A percentile compares a stretch with the other conserved stretches of the same genome.
These are phyloP conservation scores for Secale cereale DNA, from an alignment of 176 grass and related monocot genomes.

Conservation along the genomic window DNA sequence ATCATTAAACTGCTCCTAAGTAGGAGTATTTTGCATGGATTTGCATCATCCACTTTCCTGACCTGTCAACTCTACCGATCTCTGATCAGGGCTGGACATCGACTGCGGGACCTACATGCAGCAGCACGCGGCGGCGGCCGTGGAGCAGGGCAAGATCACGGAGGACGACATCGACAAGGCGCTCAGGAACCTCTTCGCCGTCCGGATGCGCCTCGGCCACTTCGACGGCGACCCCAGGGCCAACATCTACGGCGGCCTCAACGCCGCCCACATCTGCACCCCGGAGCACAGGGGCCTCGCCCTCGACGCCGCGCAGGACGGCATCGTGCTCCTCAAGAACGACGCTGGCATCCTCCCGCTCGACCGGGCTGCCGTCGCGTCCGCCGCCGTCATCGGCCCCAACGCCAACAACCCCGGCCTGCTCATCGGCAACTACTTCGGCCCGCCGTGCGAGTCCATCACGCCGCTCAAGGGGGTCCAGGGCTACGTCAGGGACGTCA, in stretches of 20 bases:
- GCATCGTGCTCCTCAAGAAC: constrained; percentile 87
- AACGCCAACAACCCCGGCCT: constrained; percentile 41
- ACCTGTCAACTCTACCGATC: no score
- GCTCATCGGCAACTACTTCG: constrained; percentile 67
- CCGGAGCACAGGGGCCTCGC: constrained; percentile 52
- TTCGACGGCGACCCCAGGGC: constrained; percentile 64
- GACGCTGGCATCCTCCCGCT: constrained; percentile 34
- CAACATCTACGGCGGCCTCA: constrained; percentile 45
- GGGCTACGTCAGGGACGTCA: constrained; percentile 4
- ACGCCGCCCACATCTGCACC: constrained; percentile 42
- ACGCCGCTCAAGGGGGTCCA: constrained; percentile 35
- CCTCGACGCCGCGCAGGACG: constrained; percentile 63
- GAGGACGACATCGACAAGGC: constrained; percentile 62
- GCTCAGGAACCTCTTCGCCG: constrained; percentile 48
- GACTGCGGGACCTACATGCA: constrained; percentile 53
- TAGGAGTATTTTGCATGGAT: no score
- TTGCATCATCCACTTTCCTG: no score
- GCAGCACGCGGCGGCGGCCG: constrained; percentile 25
- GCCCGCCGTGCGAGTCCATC: constrained; percentile 43
- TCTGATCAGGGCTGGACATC: constrained; percentile 75
- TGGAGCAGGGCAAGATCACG: constrained; percentile 42
- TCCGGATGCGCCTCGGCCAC: constrained; percentile 68
- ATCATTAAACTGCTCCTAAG: no score
- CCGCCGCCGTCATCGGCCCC: constrained; percentile 54
- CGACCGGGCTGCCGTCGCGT: not conserved